Base-by-base conservation (phyloP, 805 yeast species). In the Teunomyces gatunensis region DNA sequence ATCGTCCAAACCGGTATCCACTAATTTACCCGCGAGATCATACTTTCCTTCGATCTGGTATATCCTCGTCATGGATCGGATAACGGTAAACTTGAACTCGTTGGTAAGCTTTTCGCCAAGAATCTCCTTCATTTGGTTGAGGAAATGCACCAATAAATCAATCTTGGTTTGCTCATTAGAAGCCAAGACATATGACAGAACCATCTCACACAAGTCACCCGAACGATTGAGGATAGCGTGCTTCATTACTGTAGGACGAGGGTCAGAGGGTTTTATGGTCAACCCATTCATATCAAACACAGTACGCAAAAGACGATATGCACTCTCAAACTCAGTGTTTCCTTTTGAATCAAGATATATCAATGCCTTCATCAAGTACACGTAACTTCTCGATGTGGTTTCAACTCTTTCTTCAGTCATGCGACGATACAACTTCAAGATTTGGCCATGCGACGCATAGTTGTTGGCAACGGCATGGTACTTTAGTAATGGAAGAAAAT, bases 241-340 rank as follows among this genome's bases (percentile, higher is more conserved):
- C 27, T 47, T 47, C 18, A 29, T 5, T 6, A 46, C 28, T 23
- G 35, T 30, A 11, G 47, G 36, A 11, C 27, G 27, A 18, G 17
- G 30, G 17, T 36, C 27, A 10, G 25, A 11, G 6, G 33, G 15
- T 10, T 41, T 46, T 9, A 57, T 17, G 2, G 58, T 45, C 20
- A 69, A 55, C 1, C 70, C 69, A 50, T 67, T 57, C 50, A 64
- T 54, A 25, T 69, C 69, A 35, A 69, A 59, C 6, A 71, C 61
- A 10, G 65, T 56, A 37, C 59, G 59, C 27, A 54, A 50, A 29
- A 71, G 68, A 49, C 54, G 52, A 62, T 52, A 48, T 49, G 69
- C 34, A 51, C 55, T 76, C 62, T 64, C 27, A 63, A 51, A 34
- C 45, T 58, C 52, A 35, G 49, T 45, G 57, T 57, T 5, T 60